Conservation (phyloP, 768 basidiomycete species). For the Xerocomellus intermedius region DNA sequence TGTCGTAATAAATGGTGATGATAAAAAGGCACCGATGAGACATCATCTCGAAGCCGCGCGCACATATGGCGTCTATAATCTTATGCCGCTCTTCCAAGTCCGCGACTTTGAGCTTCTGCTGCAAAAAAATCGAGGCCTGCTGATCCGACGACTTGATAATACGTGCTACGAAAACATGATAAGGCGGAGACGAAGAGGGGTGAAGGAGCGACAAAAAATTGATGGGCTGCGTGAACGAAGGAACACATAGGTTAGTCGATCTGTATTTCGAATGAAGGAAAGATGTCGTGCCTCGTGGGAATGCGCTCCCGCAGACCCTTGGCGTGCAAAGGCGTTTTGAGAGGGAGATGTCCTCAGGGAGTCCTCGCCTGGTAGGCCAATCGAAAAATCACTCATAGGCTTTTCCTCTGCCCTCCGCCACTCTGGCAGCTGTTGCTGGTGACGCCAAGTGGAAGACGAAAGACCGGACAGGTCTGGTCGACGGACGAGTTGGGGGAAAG, state of each 20-base stretch:
- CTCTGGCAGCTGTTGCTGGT: slow-evolving; percentile 35
- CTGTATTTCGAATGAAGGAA: slow-evolving; percentile 2
- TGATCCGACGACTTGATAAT: slow-evolving; percentile 91
- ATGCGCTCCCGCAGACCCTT: slow-evolving; percentile 26
- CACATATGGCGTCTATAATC: slow-evolving; percentile 85
- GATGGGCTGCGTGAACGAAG: slow-evolving; percentile 57
- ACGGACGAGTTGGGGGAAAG: slow-evolving; percentile 27
- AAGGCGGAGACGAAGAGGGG: slow-evolving; percentile 82
- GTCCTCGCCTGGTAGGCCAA: slow-evolving; percentile 28
- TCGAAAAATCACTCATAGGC: slow-evolving; percentile 20
- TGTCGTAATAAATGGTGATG: neutral
- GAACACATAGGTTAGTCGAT: slow-evolving; percentile 16
- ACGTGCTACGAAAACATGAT: slow-evolving; percentile 75
- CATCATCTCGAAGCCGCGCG: slow-evolving; percentile 90
- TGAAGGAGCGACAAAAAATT: slow-evolving; percentile 85
- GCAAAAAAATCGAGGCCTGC: slow-evolving; percentile 86
- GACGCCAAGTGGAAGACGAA: slow-evolving; percentile 22
- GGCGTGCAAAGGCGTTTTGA: slow-evolving; percentile 27
- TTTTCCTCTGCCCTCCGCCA: slow-evolving; percentile 44
- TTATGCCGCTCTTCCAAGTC: slow-evolving; percentile 73
- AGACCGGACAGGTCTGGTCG: slow-evolving; percentile 15
- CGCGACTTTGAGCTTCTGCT: slow-evolving; percentile 88
- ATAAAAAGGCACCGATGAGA: slow-evolving; percentile 59
- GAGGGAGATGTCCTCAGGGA: slow-evolving; percentile 29
- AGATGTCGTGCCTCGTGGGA: slow-evolving; percentile 51